Evolutionary conservation across 148 eudicot genomes (phyloP), one percentile per base, ranked within the genome.

Genomic region (Diospyros kaki): DNA sequence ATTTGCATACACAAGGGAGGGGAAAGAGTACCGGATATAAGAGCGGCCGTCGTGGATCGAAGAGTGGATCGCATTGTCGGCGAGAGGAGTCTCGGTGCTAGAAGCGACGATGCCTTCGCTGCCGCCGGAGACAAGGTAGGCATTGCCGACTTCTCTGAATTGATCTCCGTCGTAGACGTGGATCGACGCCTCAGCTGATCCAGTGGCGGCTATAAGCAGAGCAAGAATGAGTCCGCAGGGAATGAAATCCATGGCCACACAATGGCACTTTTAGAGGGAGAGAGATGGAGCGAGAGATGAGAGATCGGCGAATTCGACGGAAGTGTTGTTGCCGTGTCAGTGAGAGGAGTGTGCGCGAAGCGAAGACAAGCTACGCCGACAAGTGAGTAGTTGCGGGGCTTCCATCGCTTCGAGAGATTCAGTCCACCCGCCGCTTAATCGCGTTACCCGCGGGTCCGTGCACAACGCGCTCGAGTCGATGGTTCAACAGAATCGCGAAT

Each of bases 111-210:
- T 50, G 69, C 94, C 97, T 82, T 95, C 98, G 73, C 96, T 95
- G 52, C 98, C 96, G 78, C 94, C 98, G 79, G 98, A 84, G 73
- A 92, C 81, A 3, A 95, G 94, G 79, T 63, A 82, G 9, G 97
- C 87, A 78, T 85, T 92, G 46, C 98, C 98, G 58, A 92, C 98
- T 68, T 95, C 98, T 73, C 83, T 75, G 87, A 95, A 84, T 2
- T 77, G 62, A 75, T 89, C 92, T 53, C 78, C 83, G 69, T 76
- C 46, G 86, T 95, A 95, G 79, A 74, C 81, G 87, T 95, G 98
- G 52, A 95, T 60, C 7, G 98, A 92, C 9, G 90, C 91, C 9
- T 75, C 61, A 41, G 83, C 80, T 60, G 84, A 80, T 80, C 84
- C 73, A 38, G 82, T 45, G 68, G 75, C 73, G 44, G 66, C 71